Conservation (phyloP, 768 basidiomycete genomes). For the Rickenella mellea region DNA sequence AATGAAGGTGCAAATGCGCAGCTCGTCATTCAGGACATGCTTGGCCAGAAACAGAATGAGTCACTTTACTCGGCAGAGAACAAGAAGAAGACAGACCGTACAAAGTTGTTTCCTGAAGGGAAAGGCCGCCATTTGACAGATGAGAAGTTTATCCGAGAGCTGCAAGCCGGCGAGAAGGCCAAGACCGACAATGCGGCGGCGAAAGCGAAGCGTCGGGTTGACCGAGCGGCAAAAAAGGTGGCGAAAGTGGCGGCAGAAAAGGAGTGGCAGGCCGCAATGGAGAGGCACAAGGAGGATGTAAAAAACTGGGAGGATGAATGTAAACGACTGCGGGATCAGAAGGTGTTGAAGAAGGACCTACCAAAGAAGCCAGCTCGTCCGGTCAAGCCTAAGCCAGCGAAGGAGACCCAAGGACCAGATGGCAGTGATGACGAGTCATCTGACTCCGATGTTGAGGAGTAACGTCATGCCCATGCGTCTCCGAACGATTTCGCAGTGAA, state of each 20-base stretch:
- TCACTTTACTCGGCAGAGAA: slow-evolving; percentile 12
- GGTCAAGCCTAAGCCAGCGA: no score
- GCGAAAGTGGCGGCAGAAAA: slow-evolving; percentile 5
- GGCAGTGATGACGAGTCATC: no score
- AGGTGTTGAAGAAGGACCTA: not conserved
- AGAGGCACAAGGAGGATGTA: not conserved
- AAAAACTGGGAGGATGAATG: not conserved
- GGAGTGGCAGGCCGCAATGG: slow-evolving; percentile 6
- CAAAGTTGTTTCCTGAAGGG: slow-evolving; percentile 12
- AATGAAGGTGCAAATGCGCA: slow-evolving; percentile 11
- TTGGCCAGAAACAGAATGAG: slow-evolving; percentile 8
- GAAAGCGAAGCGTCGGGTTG: slow-evolving; percentile 5
- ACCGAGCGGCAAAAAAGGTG: not conserved
- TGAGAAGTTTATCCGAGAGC: slow-evolving; percentile 3
- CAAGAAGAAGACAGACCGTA: slow-evolving; percentile 9
- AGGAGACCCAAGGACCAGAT: no score
- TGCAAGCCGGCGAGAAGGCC: slow-evolving; percentile 1
- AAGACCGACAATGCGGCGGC: not conserved
- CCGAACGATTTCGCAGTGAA: no score
- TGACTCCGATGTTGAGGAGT: no score
- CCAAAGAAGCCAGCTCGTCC: not conserved
- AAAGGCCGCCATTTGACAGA: slow-evolving; percentile 9
- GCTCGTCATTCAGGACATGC: slow-evolving; percentile 13
- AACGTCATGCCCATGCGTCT: no score
- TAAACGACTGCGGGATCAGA: not conserved